phyloP scores from a whole-genome alignment of 768 basidiomycete genomes.

The Punctularia strigosozonata region DNA sequence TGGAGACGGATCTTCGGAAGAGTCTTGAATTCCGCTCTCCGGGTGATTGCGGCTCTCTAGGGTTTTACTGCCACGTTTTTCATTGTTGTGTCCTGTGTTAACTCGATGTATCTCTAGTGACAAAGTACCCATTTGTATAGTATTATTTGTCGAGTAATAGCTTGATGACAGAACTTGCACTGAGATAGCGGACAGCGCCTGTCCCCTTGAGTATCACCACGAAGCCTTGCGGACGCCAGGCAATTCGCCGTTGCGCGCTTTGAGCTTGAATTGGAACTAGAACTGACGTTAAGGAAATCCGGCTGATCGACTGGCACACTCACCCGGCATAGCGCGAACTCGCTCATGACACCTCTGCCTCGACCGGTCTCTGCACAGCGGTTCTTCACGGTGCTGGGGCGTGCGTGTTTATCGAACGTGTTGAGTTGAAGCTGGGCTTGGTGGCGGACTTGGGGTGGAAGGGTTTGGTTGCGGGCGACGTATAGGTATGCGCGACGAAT shows the following conservation, averaged over 20 bases:
- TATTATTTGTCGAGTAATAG: too few relatives aligned
- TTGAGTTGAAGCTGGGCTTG: slow-evolving; percentile 92
- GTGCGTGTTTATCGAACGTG: slow-evolving; percentile 70
- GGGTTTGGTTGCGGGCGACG: slow-evolving; percentile 82
- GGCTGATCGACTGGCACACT: slow-evolving; percentile 7
- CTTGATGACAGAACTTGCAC: too few relatives aligned
- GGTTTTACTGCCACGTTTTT: neutral
- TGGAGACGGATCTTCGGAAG: slow-evolving; percentile 17
- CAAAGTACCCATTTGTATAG: too few relatives aligned
- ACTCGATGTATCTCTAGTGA: too few relatives aligned
- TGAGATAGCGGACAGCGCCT: neutral
- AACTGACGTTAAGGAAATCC: neutral
- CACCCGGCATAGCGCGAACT: slow-evolving; percentile 82
- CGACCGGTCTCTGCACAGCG: slow-evolving; percentile 78
- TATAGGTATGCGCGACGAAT: slow-evolving; percentile 83
- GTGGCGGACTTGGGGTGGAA: slow-evolving; percentile 84
- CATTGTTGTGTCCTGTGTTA: neutral
- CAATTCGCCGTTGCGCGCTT: slow-evolving; percentile 55
- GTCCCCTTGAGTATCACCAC: slow-evolving; percentile 41
- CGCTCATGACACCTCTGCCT: slow-evolving; percentile 79
- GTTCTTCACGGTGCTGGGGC: slow-evolving; percentile 83
- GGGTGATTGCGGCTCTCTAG: neutral
- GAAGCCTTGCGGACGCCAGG: slow-evolving; percentile 52
- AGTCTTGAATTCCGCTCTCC: too few relatives aligned
- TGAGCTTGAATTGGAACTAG: slow-evolving; percentile 84